phyloP scores from a whole-genome alignment of 352 stramenopile genomes.

The Hyphochytrium catenoides region DNA sequence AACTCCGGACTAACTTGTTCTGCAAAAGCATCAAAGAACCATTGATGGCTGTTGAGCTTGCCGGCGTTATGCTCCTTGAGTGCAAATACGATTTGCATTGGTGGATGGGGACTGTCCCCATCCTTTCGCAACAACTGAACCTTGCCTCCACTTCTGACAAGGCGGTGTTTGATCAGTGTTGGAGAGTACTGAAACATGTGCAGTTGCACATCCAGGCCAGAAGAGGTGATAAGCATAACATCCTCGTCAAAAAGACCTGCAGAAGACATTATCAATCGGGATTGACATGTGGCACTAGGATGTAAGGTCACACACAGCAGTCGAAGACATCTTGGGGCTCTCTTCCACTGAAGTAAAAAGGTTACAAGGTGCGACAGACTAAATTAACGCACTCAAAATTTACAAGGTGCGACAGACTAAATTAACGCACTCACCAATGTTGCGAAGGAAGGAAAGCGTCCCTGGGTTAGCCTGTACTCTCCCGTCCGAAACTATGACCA shows the following conservation, averaged over 20 bases:
- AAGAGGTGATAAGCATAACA: constrained; percentile 52
- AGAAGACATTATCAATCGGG: no score
- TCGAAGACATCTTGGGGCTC: no score
- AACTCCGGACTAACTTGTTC: constrained; percentile 11
- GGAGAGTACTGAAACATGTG: constrained; percentile 60
- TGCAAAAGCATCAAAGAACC: constrained; percentile 10
- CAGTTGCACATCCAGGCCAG: constrained; percentile 42
- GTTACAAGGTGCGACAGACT: no score
- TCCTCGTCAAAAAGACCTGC: constrained; percentile 61
- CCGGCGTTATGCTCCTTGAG: constrained; percentile 11
- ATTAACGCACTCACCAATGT: neutral
- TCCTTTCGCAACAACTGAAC: constrained; percentile 38
- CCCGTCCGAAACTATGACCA: neutral
- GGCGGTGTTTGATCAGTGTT: no score
- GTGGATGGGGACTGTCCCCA: constrained; percentile 20
- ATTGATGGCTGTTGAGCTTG: constrained; percentile 10
- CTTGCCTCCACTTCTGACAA: no score
- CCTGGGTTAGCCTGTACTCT: neutral
- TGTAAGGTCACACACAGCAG: no score
- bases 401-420: no score
- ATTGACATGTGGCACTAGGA: no score
- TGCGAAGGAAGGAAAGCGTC: neutral
- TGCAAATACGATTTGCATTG: constrained; percentile 23
- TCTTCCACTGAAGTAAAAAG: no score
- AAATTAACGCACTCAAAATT: no score